Evolutionary conservation across 495 filamentous ascomycete genomes (phyloP), one percentile per base, ranked within the genome.

Genomic region (Podospora didyma): DNA sequence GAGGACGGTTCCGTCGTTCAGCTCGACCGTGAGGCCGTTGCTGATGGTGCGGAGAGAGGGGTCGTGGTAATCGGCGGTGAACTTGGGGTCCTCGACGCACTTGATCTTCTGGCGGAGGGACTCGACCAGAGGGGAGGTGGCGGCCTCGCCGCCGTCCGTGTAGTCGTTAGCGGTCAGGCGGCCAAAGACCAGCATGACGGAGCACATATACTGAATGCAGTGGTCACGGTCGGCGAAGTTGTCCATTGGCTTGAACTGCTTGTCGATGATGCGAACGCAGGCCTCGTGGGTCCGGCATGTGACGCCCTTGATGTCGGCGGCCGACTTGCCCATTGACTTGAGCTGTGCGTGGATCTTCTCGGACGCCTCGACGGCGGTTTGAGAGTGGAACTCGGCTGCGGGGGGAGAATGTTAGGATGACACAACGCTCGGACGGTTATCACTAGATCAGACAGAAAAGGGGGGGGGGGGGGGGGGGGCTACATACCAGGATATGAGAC

Each of bases 151-250:
- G 63, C 89, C 90, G 68, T 98, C 94, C 23, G 86, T 86, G 78
- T 98, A 98, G 76, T 98, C 94, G 41, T 76, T 84, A 21, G 94
- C 92, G 49, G 90, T 88, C 45, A 98, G 85, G 51, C 94, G 92
- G 69, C 94, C 89, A 72, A 89, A 97, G 50, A 88, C 87, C 57
- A 98, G 84, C 88, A 97, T 97, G 57, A 90, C 91, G 50, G 94
- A 80, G 70, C 90, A 89, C 94, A 98, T 98, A 81, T 98, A 98
- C 77, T 96, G 94, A 62, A 98, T 93, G 77, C 94, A 98, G 80
- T 97, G 94, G 74, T 98, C 94, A 60, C 94, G 92, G 74, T 98
- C 94, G 59, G 94, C 94, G 68, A 96, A 98, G 81, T 98, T 98
- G 79, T 97, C 92, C 89, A 98, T 92, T 57, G 92, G 87, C 81